Evolutionary conservation across 306 rosid species (phyloP).

Genomic region (Cicer arietinum): DNA sequence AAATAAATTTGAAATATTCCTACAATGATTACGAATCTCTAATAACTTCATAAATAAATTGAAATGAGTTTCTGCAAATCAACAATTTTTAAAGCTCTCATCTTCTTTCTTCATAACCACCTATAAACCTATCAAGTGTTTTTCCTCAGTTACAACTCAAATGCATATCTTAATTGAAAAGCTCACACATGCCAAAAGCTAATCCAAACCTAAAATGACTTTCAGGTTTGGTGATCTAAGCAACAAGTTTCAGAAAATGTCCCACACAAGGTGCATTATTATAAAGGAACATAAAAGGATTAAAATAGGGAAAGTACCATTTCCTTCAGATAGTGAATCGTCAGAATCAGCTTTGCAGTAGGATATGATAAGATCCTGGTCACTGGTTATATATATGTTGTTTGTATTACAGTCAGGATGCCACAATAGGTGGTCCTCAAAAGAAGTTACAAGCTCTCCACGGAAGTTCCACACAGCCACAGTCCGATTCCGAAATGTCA

Average conservation of each 20-base stretch:
- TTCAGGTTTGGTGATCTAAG: slow-evolving; percentile 21
- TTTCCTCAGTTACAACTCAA: neutral
- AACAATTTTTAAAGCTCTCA: neutral
- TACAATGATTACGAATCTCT: neutral
- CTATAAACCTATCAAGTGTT: neutral
- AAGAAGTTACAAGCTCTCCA: slow-evolving; percentile 98
- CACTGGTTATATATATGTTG: slow-evolving; percentile 96
- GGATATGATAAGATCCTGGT: slow-evolving; percentile 98
- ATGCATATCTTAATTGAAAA: neutral
- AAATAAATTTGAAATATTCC: slow-evolving; percentile 1
- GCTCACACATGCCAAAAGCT: neutral
- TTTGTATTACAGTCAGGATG: slow-evolving; percentile 99
- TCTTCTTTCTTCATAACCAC: neutral
- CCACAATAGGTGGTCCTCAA: slow-evolving; percentile 99
- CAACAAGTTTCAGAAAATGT: neutral
- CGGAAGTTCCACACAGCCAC: slow-evolving; percentile 99
- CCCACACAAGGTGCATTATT: slow-evolving; percentile 25
- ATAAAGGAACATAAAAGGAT: neutral
- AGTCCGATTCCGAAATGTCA: slow-evolving; percentile 90
- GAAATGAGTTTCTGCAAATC: neutral
- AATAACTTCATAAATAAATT: neutral
- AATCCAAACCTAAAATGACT: slow-evolving; percentile 16
- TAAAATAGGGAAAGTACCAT: slow-evolving; percentile 57
- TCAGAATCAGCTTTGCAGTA: slow-evolving; percentile 99
- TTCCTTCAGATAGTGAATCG: slow-evolving; percentile 89